Conservation (phyloP, 306 rosid species). For the Medicago lupulina region DNA sequence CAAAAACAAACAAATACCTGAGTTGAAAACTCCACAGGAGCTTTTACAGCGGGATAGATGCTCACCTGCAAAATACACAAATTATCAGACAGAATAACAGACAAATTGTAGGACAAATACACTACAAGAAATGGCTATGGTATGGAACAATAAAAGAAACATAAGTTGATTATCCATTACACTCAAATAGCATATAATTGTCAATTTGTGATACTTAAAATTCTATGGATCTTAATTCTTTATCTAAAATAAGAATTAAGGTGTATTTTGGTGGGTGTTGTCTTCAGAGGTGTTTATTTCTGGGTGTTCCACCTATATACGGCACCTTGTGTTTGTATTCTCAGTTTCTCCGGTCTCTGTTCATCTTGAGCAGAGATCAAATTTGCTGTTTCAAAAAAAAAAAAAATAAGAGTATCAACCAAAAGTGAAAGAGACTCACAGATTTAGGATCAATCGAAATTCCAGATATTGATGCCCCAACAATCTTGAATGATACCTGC, state of each 20-base stretch:
- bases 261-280: too few relatives aligned
- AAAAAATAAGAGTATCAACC: conserved; percentile 12
- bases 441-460: conserved; percentile 76
- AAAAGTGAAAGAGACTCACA: conserved; percentile 61
- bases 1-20: conserved; percentile 61
- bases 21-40: conserved; percentile 80
- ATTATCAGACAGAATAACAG: conserved; percentile 35
- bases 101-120: not conserved
- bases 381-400: too few relatives aligned
- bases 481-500: conserved; percentile 85
- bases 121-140: conserved; percentile 15
- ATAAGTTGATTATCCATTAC: conserved; percentile 13
- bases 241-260: conserved; percentile 4
- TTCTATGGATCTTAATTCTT: conserved; percentile 25
- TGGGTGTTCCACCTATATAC: too few relatives aligned
- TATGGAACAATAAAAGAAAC: conserved; percentile 1
- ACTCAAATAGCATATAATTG: conserved; percentile 25
- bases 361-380: too few relatives aligned
- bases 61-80: conserved; percentile 67
- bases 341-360: too few relatives aligned
- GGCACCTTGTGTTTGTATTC: too few relatives aligned
- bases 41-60: conserved; percentile 90
- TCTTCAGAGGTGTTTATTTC: too few relatives aligned
- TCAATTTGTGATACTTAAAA: conserved; percentile 34
- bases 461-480: conserved; percentile 90